A percentile compares a stretch with the other conserved stretches of the same genome.
Evolutionary conservation across 805 yeast species (phyloP).

Genomic region (Candida argentea): DNA sequence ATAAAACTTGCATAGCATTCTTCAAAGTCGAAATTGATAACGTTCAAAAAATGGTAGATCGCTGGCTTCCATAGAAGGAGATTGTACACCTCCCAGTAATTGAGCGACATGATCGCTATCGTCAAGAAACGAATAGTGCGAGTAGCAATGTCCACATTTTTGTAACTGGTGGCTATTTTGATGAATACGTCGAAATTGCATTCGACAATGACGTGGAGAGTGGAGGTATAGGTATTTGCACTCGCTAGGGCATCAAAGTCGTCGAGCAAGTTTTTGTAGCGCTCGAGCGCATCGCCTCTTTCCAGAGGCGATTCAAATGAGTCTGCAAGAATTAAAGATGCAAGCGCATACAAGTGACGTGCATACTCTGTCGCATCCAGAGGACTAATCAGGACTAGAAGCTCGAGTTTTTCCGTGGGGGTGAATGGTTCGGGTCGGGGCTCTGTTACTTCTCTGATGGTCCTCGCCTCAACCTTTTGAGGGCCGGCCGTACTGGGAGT

Average conservation of each 20-base stretch:
- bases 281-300: too few species aligned
- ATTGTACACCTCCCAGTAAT: constrained; percentile 37
- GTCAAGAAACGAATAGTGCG: constrained; percentile 28
- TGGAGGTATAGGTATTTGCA: constrained; percentile 24
- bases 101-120: constrained; percentile 23
- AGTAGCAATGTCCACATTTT: constrained; percentile 22
- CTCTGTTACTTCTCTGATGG: too few species aligned
- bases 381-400: constrained; percentile 20
- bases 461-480: too few species aligned
- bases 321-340: too few species aligned
- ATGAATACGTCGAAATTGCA: constrained; percentile 29
- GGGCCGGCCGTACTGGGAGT: constrained; percentile 3
- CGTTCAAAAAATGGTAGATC: constrained; percentile 26
- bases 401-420: constrained; percentile 16
- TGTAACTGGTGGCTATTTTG: constrained; percentile 21
- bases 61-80: constrained; percentile 32
- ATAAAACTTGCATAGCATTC: constrained; percentile 30
- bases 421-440: constrained; percentile 4
- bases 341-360: constrained; percentile 25
- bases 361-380: constrained; percentile 23
- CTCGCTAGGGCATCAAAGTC: too few species aligned
- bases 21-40: constrained; percentile 29
- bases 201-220: constrained; percentile 25
- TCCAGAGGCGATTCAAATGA: too few species aligned
- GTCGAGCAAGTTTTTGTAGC: too few species aligned